Conservation (phyloP, 1,284 basidiomycete species). For the Chalciporus piperatoides region DNA sequence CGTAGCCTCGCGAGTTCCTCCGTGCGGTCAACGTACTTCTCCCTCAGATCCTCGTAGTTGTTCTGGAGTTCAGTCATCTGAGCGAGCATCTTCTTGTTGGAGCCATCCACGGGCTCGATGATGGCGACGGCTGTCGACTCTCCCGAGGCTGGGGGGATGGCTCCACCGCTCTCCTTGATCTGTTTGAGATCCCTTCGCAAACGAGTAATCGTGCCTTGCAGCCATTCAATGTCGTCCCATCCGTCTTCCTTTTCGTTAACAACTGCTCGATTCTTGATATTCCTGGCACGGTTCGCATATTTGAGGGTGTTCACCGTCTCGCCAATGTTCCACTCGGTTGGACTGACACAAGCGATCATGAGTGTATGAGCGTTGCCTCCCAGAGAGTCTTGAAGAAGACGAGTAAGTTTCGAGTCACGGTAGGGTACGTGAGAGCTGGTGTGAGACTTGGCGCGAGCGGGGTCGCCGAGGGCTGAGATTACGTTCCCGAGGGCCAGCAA, state of each 20-base stretch:
- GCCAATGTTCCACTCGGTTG: conserved; percentile 90
- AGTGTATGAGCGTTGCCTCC: conserved; percentile 97
- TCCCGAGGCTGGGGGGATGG: conserved; percentile 20
- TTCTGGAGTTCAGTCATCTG: conserved; percentile 77
- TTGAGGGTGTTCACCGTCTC: conserved; percentile 98
- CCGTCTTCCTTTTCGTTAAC: conserved; percentile 95
- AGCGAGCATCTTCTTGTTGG: conserved; percentile 67
- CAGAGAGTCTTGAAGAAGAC: conserved; percentile 94
- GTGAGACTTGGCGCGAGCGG: conserved; percentile 71
- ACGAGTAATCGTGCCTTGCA: conserved; percentile 82
- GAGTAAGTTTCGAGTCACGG: conserved; percentile 95
- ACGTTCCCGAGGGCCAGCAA: conserved; percentile 96
- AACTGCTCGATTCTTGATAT: conserved; percentile 94
- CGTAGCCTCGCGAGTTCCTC: conserved; percentile 81
- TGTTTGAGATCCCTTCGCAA: conserved; percentile 80
- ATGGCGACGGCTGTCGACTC: conserved; percentile 26
- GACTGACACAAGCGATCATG: conserved; percentile 98
- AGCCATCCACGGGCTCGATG: conserved; percentile 45
- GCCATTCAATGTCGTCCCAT: conserved; percentile 97
- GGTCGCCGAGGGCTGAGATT: conserved; percentile 97
- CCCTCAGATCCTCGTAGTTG: conserved; percentile 81
- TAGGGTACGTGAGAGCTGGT: conserved; percentile 89
- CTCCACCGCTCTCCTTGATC: conserved; percentile 64
- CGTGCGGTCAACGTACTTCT: conserved; percentile 80
- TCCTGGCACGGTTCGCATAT: conserved; percentile 95